Base-by-base conservation (phyloP, 805 yeast genomes). In the Nakazawaea anatomiae region DNA sequence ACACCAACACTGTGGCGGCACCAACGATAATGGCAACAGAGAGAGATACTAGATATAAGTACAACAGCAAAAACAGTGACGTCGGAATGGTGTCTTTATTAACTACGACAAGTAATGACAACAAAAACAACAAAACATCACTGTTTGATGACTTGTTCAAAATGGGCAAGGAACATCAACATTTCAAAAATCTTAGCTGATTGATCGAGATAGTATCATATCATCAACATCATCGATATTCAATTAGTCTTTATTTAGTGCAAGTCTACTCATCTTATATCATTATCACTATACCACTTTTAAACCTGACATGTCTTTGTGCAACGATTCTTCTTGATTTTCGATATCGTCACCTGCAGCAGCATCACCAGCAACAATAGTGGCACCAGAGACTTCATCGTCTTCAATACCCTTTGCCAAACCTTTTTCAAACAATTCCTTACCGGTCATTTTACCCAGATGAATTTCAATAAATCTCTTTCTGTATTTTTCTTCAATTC, bases 391-490 rank as follows among this genome's bases (percentile, higher is more conserved):
- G 12, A 44, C 49, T 5, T 73, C 80, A 11, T 70, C 75, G 42
- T 76, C 83, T 42, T 80, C 91, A 28, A 71, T 83, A 36, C 79
- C 84, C 48, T 83, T 85, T 41, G 87, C 96, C 58, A 94, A 76
- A 43, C 98, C 98, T 60, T 77, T 77, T 63, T 90, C 98, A 62
- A 92, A 92, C 54, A 94, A 87, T 68, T 89, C 92, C 59, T 81
- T 78, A 28, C 99, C 99, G 0, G 96, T 84, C 61, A 90, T 68
- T 66, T 83, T 87, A 6, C 94, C 95, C 42, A 75, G 76, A 62
- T 87, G 92, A 61, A 83, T 78, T n/a, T 63, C 64, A 39, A 69
- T 65, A 54, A 77, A 76, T 56, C 88, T 74, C 48, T 73, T 70
- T 36, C 67, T 68, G 51, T 80, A 76, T 56, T 82, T 72, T 46